Evolutionary conservation across 1,284 basidiomycete species (phyloP).

Genomic region (Fomitopsis betulina): DNA sequence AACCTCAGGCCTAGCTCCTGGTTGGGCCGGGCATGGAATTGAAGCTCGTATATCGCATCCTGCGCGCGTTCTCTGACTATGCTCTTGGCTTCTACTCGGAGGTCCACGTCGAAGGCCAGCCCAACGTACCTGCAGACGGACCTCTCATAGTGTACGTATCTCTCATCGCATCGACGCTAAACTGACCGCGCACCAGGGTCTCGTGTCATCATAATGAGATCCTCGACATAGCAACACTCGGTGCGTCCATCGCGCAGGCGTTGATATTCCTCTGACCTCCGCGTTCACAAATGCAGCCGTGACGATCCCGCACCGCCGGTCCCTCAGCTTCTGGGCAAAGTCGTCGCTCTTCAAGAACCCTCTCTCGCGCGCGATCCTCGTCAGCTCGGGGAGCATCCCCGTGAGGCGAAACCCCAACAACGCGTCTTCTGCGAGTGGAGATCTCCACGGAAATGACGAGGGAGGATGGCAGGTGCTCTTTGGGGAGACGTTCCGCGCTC

Average conservation of each 20-base stretch:
- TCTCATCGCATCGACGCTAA: constrained; percentile 31
- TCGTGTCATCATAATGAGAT: constrained; percentile 92
- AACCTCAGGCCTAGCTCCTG: too few relatives aligned
- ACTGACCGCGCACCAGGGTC: constrained; percentile 26
- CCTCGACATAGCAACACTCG: constrained; percentile 76
- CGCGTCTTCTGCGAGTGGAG: constrained; percentile 6
- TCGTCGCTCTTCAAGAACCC: constrained; percentile 80
- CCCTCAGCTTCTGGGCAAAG: constrained; percentile 94
- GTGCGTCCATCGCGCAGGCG: constrained; percentile 41
- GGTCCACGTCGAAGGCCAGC: constrained; percentile 57
- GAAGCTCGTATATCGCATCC: constrained; percentile 48
- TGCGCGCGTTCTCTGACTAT: constrained; percentile 65
- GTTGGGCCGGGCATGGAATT: too few relatives aligned
- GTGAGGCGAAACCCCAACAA: constrained; percentile 85
- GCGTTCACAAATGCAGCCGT: constrained; percentile 44
- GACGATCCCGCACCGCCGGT: constrained; percentile 71
- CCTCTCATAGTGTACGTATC: constrained; percentile 80
- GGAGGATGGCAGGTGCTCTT: constrained; percentile 52
- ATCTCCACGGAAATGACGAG: neutral
- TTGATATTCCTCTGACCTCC: neutral
- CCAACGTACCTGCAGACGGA: constrained; percentile 79
- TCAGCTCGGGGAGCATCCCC: constrained; percentile 90
- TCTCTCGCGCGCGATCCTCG: constrained; percentile 65
- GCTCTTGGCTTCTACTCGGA: constrained; percentile 69
- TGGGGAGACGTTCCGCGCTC: constrained; percentile 82